Evolutionary conservation across 345 rosid species (phyloP), one percentile per base, ranked within the genome.

Genomic region (Laguncularia racemosa): DNA sequence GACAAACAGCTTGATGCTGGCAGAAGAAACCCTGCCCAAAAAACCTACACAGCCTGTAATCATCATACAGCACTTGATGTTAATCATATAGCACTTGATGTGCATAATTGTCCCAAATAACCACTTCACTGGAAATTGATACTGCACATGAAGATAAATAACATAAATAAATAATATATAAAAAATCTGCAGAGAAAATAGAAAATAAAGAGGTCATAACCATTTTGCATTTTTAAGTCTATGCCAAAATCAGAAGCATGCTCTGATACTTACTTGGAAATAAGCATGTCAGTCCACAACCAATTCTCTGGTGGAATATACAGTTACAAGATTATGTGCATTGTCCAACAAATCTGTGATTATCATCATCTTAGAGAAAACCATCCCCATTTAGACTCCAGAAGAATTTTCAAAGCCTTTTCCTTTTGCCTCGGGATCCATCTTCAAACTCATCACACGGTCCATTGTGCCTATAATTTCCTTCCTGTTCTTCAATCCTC

Each of bases 401-500:
- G 17, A 65, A 54, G 55, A 20, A 58, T 17, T 59, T 50, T 78
- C 78, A 73, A 65, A 84, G 84, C 55, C 86, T 75, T 70, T 79
- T 85, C 64, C 95, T 73, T 69, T 81, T 85, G 20, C 71, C 64
- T 59, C 77, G 68, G 9, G 86, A 65, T 38, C 71, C 55, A 52
- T 72, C 85, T 62, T 81, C 88, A 55, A 77, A 76, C 50, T 77
- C 83, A 59, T 78, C 77, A 50, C 84, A 73, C 21, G 63, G 58
- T 58, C 52, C 78, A 65, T 76, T 78, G 57, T 72, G 81, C 69
- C 83, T 75, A 67, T 64, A 73, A 67, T 59, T 86, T 64, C 77
- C 86, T 58, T 85, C 88, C 58, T 79, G 83, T 67, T 82, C 90
- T 55, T 74, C 89, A 33, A 76, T 66, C 65, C 56, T 71, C 63